Evolutionary conservation across 371 early-diverging fungal genomes (phyloP).

Genomic region (Mortierella sp.): DNA sequence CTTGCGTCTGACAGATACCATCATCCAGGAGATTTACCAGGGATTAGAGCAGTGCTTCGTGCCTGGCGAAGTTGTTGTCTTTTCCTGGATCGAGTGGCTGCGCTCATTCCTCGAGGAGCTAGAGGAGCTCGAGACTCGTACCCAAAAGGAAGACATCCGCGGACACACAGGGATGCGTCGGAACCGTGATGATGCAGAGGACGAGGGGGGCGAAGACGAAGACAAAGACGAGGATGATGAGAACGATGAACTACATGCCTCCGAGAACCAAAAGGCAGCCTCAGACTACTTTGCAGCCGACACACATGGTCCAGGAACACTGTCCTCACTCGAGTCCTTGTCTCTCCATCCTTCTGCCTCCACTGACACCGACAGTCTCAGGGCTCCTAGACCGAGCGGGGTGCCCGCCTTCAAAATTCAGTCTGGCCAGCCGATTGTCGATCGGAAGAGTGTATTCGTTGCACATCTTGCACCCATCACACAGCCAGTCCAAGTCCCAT

Average conservation of each 20-base stretch:
- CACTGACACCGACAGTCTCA: conserved; percentile 24
- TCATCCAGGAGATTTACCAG: conserved; percentile 61
- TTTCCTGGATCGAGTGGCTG: conserved; percentile 81
- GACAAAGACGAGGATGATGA: conserved; percentile 3
- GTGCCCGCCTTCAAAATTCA: conserved; percentile 57
- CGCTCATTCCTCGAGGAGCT: conserved; percentile 64
- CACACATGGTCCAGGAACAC: conserved; percentile 7
- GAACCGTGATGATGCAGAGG: conserved; percentile 3
- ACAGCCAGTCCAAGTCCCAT: conserved; percentile 66
- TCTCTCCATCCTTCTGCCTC: conserved; percentile 27
- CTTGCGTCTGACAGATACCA: conserved; percentile 56
- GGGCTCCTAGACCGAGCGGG: conserved; percentile 14
- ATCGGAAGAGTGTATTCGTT: conserved; percentile 88
- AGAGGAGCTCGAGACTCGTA: conserved; percentile 9
- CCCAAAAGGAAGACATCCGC: conserved; percentile 5
- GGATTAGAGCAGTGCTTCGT: conserved; percentile 68
- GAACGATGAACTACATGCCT: conserved; percentile 5
- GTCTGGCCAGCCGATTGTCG: conserved; percentile 70
- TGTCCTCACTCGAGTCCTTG: conserved; percentile 35
- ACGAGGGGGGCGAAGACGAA: conserved; percentile 5
- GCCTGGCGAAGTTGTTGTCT: conserved; percentile 77
- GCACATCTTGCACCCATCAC: conserved; percentile 82
- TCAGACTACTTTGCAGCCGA: conserved; percentile 31
- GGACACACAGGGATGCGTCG: no score
- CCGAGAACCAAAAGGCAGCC: conserved; percentile 19